Evolutionary conservation across 768 basidiomycete genomes (phyloP).

Genomic region (Termitomyces heimii): DNA sequence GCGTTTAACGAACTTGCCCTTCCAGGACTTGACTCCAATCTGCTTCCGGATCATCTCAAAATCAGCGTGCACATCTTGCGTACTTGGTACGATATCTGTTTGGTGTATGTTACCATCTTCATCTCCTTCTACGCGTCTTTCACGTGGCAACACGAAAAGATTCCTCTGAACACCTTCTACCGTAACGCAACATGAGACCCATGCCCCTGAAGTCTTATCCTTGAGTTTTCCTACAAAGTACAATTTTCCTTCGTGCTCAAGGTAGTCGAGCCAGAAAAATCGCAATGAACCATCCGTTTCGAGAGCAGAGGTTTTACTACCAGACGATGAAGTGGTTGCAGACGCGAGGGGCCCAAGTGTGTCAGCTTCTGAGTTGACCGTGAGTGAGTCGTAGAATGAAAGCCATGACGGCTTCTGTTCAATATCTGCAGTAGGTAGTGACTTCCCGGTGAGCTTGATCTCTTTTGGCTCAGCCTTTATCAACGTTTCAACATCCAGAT

Average conservation of each 20-base stretch:
- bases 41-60: conserved; percentile 76
- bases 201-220: conserved; percentile 62
- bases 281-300: conserved; percentile 81
- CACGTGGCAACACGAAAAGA: conserved; percentile 81
- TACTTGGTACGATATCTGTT: conserved; percentile 68
- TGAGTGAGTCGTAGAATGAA: conserved; percentile 67
- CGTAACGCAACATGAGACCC: conserved; percentile 83
- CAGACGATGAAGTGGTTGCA: conserved; percentile 27
- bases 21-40: conserved; percentile 69
- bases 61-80: conserved; percentile 73
- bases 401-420: conserved; percentile 59
- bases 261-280: conserved; percentile 96
- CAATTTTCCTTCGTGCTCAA: conserved; percentile 79
- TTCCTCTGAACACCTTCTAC: conserved; percentile 86
- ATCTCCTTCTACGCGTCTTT: conserved; percentile 49
- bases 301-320: conserved; percentile 49
- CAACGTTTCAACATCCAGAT: conserved; percentile 31
- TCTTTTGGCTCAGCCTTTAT: conserved; percentile 26
- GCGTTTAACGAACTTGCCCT: conserved; percentile 78
- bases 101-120: conserved; percentile 57
- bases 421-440: conserved; percentile 31
- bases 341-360: conserved; percentile 44
- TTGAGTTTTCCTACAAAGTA: conserved; percentile 90
- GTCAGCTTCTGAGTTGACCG: conserved; percentile 50
- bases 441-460: conserved; percentile 14